Evolutionary conservation across 495 filamentous ascomycete species (phyloP), one percentile per base, ranked within the genome.

Genomic region (Tuber indicum): DNA sequence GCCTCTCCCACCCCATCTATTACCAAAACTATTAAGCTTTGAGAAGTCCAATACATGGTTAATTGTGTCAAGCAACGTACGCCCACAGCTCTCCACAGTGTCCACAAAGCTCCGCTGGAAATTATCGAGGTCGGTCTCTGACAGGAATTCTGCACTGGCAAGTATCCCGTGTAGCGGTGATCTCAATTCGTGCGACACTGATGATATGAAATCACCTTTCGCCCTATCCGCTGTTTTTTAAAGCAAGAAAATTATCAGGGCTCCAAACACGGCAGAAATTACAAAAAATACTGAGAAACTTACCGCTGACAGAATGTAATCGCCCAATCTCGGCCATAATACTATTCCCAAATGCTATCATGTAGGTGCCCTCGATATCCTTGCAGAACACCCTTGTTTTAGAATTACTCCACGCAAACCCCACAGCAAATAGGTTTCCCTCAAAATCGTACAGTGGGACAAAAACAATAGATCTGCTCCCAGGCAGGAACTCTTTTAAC

Each of bases 131-230:
- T 85, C 77, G 0, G 87, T 89, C 17, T 89, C 87, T 41, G 88
- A 86, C 10, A 94, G 81, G 75, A 96, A 90, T 81, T 96, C 92
- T 2, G 89, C 89, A 70, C 89, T 90, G 0, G 91, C 91, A 3
- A 94, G 82, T 70, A 94, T 92, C 0, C 92, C 92, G 78, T 94
- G 92, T 10, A 96, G 84, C 2, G 93, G 93, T 26, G 89, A 92
- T 8, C 93, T 88, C 23, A 96, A 86, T 81, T 96, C 93, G 81
- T 96, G 93, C 45, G 89, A 92, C 42, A 94, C 88, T 17, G 89
- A 91, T 0, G 90, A 90, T 45, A 94, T 89, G 74, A 93, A 90
- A 75, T 91, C 91, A 3, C 89, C 88, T 79, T 94, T 93, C 42
- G 88, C 87, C 73, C 85, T 86, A 72, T 90, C 87, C 17, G 85